These are phyloP conservation scores for Diaporthe citrichinensis DNA, from an alignment of 2,329 filamentous ascomycete species.

Conservation along the genomic window DNA sequence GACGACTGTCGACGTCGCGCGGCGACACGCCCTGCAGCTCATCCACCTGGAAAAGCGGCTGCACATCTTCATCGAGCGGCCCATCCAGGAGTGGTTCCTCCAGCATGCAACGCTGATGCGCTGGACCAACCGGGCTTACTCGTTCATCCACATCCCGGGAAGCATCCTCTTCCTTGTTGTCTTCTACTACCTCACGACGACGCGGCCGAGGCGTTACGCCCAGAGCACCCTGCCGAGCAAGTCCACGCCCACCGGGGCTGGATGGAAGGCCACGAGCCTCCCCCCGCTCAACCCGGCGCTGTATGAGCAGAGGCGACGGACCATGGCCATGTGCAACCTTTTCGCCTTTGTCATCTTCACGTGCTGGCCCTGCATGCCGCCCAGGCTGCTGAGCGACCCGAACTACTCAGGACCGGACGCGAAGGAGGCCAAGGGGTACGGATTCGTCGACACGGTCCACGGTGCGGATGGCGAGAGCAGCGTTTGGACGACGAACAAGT, in stretches of 20 bases:
- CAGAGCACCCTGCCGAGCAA: slow-evolving; percentile 39
- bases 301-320: slow-evolving; percentile 70
- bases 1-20: slow-evolving; percentile 77
- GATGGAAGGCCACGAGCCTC: slow-evolving; percentile 56
- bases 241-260: slow-evolving; percentile 29
- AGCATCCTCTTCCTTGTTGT: slow-evolving; percentile 77
- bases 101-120: slow-evolving; percentile 69
- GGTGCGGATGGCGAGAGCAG: slow-evolving; percentile 70
- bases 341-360: slow-evolving; percentile 73
- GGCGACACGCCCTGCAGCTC: slow-evolving; percentile 76
- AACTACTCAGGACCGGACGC: slow-evolving; percentile 68
- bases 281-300: slow-evolving; percentile 60
- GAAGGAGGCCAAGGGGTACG: slow-evolving; percentile 70
- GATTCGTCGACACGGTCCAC: slow-evolving; percentile 74
- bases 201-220: slow-evolving; percentile 53
- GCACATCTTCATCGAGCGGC: slow-evolving; percentile 75
- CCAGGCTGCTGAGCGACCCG: slow-evolving; percentile 70
- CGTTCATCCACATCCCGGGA: slow-evolving; percentile 83
- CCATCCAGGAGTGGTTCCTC: slow-evolving; percentile 69
- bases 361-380: slow-evolving; percentile 76
- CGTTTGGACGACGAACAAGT: slow-evolving; percentile 80
- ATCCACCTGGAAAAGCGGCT: slow-evolving; percentile 76
- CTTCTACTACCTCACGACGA: slow-evolving; percentile 80
- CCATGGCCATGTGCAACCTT: slow-evolving; percentile 74
- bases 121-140: slow-evolving; percentile 81